These are phyloP conservation scores for Xylariaceae sp. DNA, from an alignment of 2,329 filamentous ascomycete species.

Conservation along the genomic window DNA sequence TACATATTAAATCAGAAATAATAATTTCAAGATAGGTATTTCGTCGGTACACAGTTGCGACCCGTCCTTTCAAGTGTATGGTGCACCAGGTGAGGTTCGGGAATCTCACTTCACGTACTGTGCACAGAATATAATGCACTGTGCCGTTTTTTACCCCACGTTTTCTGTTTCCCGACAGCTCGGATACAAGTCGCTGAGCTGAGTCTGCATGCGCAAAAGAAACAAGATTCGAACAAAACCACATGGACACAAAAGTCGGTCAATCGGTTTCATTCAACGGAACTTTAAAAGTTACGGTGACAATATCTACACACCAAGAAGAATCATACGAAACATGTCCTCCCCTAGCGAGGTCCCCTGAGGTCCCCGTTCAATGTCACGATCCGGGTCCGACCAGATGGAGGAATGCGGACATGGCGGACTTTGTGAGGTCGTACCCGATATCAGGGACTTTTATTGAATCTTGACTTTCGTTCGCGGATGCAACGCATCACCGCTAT, in stretches of 20 bases:
- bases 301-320: background rate
- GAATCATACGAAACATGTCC: background rate
- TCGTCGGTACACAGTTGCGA: too few species aligned
- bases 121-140: background rate
- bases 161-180: background rate
- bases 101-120: background rate
- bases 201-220: background rate
- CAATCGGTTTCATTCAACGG: background rate
- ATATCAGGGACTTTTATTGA: background rate
- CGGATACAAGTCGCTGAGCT: background rate
- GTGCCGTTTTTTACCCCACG: background rate
- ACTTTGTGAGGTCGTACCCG: background rate
- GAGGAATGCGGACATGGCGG: background rate
- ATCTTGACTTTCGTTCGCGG: too few species aligned
- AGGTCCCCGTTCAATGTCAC: background rate
- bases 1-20: too few species aligned
- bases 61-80: too few species aligned
- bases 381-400: background rate
- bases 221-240: background rate
- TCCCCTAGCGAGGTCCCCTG: background rate
- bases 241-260: background rate
- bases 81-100: too few species aligned
- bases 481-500: too few species aligned
- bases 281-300: background rate
- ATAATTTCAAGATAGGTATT: too few species aligned